phyloP scores from a whole-genome alignment of 345 rosid genomes.

The Cardamine occulta region DNA sequence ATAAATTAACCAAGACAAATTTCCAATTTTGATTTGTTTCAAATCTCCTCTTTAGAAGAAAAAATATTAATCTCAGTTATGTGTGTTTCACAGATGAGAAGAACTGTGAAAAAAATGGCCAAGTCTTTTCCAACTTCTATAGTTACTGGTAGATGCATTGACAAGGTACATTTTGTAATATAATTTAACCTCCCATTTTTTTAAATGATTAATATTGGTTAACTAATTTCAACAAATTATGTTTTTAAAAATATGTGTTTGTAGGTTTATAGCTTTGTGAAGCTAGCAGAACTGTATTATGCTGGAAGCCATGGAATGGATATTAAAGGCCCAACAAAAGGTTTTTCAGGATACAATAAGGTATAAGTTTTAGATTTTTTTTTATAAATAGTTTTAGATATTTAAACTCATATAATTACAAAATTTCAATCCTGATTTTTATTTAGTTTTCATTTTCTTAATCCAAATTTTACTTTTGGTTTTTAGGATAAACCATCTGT shows the following conservation, averaged over 20 bases:
- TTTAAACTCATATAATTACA: not conserved
- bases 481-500: constrained; percentile 58
- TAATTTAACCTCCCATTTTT: no score
- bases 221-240: not conserved
- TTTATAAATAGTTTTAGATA: not conserved
- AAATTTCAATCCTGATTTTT: constrained; percentile 35
- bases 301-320: constrained; percentile 99
- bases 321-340: constrained; percentile 86
- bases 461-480: not conserved
- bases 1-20: not conserved
- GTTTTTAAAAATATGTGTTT: not conserved
- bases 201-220: no score
- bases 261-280: constrained; percentile 85
- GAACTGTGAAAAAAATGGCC: constrained; percentile 66
- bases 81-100: constrained; percentile 68
- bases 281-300: constrained; percentile 80
- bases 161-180: constrained; percentile 65
- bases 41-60: not conserved
- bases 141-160: constrained; percentile 92
- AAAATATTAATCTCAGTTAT: not conserved
- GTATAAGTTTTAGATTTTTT: constrained; percentile 38
- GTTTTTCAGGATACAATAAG: constrained; percentile 54
- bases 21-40: not conserved
- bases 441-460: not conserved
- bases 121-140: constrained; percentile 86